Conservation (phyloP, 768 basidiomycete species). For the Postia placenta region DNA sequence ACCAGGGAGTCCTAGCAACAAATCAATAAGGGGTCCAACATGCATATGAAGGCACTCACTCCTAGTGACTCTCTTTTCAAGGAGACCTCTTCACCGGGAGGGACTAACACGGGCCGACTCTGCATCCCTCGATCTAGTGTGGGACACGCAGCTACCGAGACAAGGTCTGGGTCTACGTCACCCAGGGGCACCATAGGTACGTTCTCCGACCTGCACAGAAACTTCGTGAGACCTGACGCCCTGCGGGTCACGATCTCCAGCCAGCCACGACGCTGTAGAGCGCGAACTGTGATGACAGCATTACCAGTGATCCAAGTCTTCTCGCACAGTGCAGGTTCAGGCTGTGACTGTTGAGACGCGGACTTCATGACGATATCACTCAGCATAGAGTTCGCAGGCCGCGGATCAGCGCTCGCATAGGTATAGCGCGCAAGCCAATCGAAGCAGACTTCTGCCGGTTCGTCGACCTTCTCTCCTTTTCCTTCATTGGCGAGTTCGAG, state of each 20-base stretch:
- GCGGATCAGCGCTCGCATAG: constrained; percentile 89
- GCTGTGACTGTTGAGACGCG: constrained; percentile 18
- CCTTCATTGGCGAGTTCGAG: constrained; percentile 82
- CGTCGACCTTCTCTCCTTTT: constrained; percentile 60
- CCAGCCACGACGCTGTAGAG: constrained; percentile 76
- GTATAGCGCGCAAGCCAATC: constrained; percentile 96
- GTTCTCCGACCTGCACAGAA: constrained; percentile 85
- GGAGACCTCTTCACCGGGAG: background rate
- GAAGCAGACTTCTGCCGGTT: constrained; percentile 92
- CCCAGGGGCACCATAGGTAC: constrained; percentile 80
- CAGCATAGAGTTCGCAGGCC: constrained; percentile 74
- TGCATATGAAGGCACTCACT: background rate
- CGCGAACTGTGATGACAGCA: constrained; percentile 76
- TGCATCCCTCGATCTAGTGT: constrained; percentile 54
- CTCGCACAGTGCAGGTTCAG: constrained; percentile 42
- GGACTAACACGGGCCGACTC: no score
- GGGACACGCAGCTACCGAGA: constrained; percentile 66
- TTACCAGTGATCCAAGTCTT: constrained; percentile 87
- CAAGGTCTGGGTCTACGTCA: constrained; percentile 74
- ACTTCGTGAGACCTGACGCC: constrained; percentile 83
- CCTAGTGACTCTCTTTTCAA: background rate
- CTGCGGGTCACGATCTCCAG: constrained; percentile 79
- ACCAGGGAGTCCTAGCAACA: background rate
- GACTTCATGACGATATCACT: constrained; percentile 74
- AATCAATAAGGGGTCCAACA: background rate